Evolutionary conservation across 164 flowering plant genomes (phyloP).

Genomic region (Vitis rupestris): DNA sequence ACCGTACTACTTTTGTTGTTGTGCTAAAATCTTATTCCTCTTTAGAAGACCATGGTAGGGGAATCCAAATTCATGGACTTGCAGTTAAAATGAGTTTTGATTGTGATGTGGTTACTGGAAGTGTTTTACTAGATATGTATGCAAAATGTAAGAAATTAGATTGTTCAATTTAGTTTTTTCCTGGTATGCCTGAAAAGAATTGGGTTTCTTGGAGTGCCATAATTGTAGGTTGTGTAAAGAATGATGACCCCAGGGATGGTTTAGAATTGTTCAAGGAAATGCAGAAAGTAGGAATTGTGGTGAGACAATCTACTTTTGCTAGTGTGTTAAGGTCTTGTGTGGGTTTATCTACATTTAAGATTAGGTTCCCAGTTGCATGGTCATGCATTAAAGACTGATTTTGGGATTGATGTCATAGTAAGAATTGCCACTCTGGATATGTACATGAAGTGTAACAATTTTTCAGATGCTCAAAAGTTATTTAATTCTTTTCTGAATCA

Average conservation of each 20-base stretch:
- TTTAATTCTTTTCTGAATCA: slow-evolving; percentile 45
- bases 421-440: slow-evolving; percentile 80
- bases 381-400: slow-evolving; percentile 58
- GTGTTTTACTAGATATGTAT: slow-evolving; percentile 81
- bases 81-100: slow-evolving; percentile 52
- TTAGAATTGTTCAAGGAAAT: slow-evolving; percentile 60
- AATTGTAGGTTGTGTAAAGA: slow-evolving; percentile 71
- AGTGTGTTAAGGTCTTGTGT: slow-evolving; percentile 73
- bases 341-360: slow-evolving; percentile 34
- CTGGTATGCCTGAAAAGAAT: slow-evolving; percentile 56
- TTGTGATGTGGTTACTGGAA: slow-evolving; percentile 62
- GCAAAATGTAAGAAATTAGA: slow-evolving; percentile 61
- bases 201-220: slow-evolving; percentile 83
- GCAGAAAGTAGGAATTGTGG: slow-evolving; percentile 52
- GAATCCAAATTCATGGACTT: slow-evolving; percentile 57
- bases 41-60: slow-evolving; percentile 40
- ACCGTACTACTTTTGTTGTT: slow-evolving; percentile 53
- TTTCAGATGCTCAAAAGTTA: slow-evolving; percentile 49
- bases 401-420: slow-evolving; percentile 57
- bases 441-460: slow-evolving; percentile 68
- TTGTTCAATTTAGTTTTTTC: slow-evolving; percentile 40
- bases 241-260: slow-evolving; percentile 36
- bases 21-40: slow-evolving; percentile 51
- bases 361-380: slow-evolving; percentile 68
- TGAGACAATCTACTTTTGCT: slow-evolving; percentile 76